Evolutionary conservation across 208 protist genomes (phyloP), one percentile per base, ranked within the genome.

Genomic region (Acanthamoeba healyi): DNA sequence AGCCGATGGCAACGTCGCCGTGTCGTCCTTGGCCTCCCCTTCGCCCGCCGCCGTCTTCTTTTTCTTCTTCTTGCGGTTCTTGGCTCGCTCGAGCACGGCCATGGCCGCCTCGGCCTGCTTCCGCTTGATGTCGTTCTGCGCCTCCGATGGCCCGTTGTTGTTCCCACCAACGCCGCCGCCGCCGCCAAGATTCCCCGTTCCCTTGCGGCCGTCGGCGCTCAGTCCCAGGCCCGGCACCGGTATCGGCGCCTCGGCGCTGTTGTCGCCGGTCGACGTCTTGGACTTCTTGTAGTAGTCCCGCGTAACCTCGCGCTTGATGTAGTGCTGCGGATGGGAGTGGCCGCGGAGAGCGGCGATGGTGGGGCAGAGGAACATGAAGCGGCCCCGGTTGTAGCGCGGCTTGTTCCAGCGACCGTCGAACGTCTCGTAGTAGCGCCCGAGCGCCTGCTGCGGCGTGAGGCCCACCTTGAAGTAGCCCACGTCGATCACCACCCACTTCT

Each of bases 401-500:
- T 88, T 88, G 79, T 88, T 88, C 79, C 79, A 88, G 22, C 79
- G 79, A n/a, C 51, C 51, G 49, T 88, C 79, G 32, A 88, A 88
- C 4, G 79, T 88, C 79, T 88, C 79, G 49, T 88, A 88, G 79
- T 88, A 88, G 79, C 79, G 79, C n/a, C 79, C 79, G 46, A 88
- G 51, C n/a, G 79, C 79, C 79, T 65, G 46, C 51, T 88, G 42
- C 32, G 42, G 42, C n/a, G 46, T 88, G 79, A 88, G 79, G 49
- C 36, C 36, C 46, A 14, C 10, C 79, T 88, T 88, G 79, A 88
- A 88, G 79, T 88, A 88, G 79, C 79, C 79, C 46, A 88, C 79
- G 51, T 88, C 79, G 79, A 88, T 88, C 49, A 88, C 79, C 32
- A 88, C 51, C 79, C 79, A 88, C n/a, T 42, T 32, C 32, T 88